These are phyloP conservation scores for Botrytis squamosa DNA, from an alignment of 2,329 filamentous ascomycete species.

Conservation along the genomic window DNA sequence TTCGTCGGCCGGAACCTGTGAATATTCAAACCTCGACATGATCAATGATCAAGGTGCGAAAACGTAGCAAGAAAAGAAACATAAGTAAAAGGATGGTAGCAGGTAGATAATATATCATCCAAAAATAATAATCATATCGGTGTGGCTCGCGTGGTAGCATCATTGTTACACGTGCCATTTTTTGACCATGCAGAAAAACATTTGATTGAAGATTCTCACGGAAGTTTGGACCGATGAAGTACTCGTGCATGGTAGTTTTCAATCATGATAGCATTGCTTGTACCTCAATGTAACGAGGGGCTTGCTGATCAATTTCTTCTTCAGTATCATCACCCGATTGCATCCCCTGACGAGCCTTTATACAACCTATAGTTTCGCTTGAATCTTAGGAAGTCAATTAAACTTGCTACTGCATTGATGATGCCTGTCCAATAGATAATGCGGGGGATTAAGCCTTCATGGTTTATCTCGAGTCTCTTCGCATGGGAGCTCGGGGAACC, in stretches of 20 bases:
- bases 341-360: constrained; percentile 11
- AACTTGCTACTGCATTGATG: background rate
- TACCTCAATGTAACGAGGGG: background rate
- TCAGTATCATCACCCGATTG: constrained; percentile 16
- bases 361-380: background rate
- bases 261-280: background rate
- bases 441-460: background rate
- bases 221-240: constrained; percentile 8
- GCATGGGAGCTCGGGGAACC: background rate
- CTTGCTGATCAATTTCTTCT: constrained; percentile 15
- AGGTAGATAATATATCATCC: background rate
- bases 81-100: background rate
- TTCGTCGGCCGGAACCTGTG: constrained; percentile 5
- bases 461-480: background rate
- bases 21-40: constrained; percentile 19
- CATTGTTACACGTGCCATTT: constrained; percentile 9
- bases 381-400: background rate
- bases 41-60: background rate
- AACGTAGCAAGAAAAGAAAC: background rate
- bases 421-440: constrained; percentile 6
- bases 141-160: constrained; percentile 14
- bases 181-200: constrained; percentile 8
- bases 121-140: background rate
- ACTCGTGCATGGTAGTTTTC: background rate
- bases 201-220: background rate